These are phyloP conservation scores for Durio zibethinus DNA, from an alignment of 345 rosid genomes.

Conservation along the genomic window DNA sequence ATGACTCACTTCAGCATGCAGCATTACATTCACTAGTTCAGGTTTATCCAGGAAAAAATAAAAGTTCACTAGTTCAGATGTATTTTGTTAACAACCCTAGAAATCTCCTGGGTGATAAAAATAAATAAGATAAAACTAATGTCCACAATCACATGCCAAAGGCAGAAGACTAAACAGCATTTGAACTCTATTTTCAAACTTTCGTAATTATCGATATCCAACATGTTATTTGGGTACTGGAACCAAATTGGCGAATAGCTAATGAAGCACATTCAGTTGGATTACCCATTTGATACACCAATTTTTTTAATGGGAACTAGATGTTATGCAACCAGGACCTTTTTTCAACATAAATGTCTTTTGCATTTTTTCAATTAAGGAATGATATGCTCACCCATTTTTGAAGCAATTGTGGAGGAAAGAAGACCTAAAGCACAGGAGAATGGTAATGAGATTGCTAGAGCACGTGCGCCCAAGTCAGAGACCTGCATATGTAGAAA, in stretches of 20 bases:
- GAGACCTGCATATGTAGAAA: background rate
- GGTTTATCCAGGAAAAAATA: background rate
- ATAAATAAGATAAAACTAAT: too few species aligned
- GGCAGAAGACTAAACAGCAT: background rate
- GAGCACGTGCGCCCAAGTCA: constrained; percentile 6
- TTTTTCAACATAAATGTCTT: background rate
- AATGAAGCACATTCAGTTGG: background rate
- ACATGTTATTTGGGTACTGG: background rate
- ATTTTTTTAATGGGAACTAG: background rate
- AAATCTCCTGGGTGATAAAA: background rate
- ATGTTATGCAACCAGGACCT: background rate
- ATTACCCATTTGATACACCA: background rate
- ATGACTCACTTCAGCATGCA: background rate
- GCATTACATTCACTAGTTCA: background rate
- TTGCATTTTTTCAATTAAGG: background rate
- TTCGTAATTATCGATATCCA: background rate
- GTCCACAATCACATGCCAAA: background rate
- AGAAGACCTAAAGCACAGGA: constrained; percentile 13
- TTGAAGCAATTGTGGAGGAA: background rate
- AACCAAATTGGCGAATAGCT: background rate
- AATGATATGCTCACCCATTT: constrained; percentile 5
- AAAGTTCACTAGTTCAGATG: background rate
- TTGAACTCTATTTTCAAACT: background rate
- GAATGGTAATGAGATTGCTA: constrained; percentile 12
- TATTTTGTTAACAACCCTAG: background rate